Base-by-base conservation (phyloP, 2,329 filamentous ascomycete species). In the Pyrenochaeta sp. region DNA sequence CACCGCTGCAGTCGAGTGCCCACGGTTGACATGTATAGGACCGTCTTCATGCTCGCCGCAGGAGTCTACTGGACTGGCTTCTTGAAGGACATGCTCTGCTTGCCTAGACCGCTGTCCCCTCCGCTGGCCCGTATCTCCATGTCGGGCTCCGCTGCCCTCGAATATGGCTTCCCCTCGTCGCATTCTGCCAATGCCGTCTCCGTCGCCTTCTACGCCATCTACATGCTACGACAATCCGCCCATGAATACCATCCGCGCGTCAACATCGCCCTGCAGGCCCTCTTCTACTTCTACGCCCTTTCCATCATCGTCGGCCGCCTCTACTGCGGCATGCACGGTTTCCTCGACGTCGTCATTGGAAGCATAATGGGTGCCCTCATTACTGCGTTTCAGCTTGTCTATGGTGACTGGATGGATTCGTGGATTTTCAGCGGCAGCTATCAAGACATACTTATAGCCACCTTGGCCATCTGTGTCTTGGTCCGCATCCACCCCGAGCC, bases 321-420 rank as follows among this genome's bases (percentile, higher is more conserved):
- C 36, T 98, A 99, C 81, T 99, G 95, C 74, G 95, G 95, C 60
- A 99, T 99, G 95, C 95, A 99, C 79, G 95, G 95, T 10, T 97
- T 98, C 79, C 83, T 95, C 43, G 95, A 99, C 77, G 93, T 98
- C 25, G 79, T 95, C 13, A 78, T 95, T 55, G 95, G 95, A 6
- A 92, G 90, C 53, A 69, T 88, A 13, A 84, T 97, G 54, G 95
- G 95, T 32, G 90, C 88, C 10, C 78, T 85, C 5, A 83, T 90
- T 36, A 85, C 85, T 2, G 76, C 83, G 22, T 69, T 85, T 22
- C 85, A 89, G 67, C 84, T 85, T 58, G 64, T 78, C 6, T 86
- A 80, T 54, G 86, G 86, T 22, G 77, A 83, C 25, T 75, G 80
- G 2, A 85, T 96, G 57, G 91, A 96, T 65, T 79, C 83, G 19